Percentiles rank a stretch among this genome's conserved stretches.
These are phyloP conservation scores for Cyclostephanos invisitatus DNA, from an alignment of 108 stramenopile species.

Conservation along the genomic window DNA sequence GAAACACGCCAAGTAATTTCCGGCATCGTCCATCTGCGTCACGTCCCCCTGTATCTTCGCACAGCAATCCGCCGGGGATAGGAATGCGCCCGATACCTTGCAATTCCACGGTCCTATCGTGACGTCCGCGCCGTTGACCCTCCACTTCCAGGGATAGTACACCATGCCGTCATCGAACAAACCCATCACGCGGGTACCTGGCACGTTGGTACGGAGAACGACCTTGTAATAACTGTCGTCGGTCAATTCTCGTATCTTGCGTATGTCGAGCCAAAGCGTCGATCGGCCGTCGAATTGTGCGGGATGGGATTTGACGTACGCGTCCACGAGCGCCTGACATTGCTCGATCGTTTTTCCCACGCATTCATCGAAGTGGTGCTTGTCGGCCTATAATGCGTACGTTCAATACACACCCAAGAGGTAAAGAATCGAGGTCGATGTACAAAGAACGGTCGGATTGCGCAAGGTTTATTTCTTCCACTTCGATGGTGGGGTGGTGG, in stretches of 20 bases:
- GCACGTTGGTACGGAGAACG: slow-evolving; percentile 16
- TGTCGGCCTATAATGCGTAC: slow-evolving; percentile 10
- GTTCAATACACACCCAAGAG: too few relatives aligned
- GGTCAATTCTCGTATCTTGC: slow-evolving; percentile 27
- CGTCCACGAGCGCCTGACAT: slow-evolving; percentile 15
- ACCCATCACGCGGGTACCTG: slow-evolving; percentile 7
- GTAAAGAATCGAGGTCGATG: too few relatives aligned
- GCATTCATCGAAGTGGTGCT: slow-evolving; percentile 30
- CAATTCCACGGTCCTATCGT: slow-evolving; percentile 35
- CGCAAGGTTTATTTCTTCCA: too few relatives aligned
- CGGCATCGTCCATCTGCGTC: slow-evolving; percentile 22
- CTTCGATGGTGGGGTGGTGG: background rate
- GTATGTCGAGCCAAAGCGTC: slow-evolving; percentile 7
- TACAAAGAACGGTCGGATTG: too few relatives aligned
- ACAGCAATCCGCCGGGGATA: slow-evolving; percentile 23
- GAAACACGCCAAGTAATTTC: slow-evolving; percentile 31
- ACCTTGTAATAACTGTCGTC: slow-evolving; percentile 33
- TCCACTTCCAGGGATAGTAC: slow-evolving; percentile 38
- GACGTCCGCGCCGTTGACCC: background rate
- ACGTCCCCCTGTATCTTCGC: slow-evolving; percentile 25
- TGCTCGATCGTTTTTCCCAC: slow-evolving; percentile 18
- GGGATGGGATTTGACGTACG: background rate
- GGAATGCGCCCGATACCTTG: background rate
- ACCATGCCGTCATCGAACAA: slow-evolving; percentile 27
- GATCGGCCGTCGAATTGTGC: slow-evolving; percentile 1